Percentiles rank a stretch among this genome's conserved stretches.
Conservation (phyloP, 164 flowering plant genomes). For the Stephania yunnanensis region DNA sequence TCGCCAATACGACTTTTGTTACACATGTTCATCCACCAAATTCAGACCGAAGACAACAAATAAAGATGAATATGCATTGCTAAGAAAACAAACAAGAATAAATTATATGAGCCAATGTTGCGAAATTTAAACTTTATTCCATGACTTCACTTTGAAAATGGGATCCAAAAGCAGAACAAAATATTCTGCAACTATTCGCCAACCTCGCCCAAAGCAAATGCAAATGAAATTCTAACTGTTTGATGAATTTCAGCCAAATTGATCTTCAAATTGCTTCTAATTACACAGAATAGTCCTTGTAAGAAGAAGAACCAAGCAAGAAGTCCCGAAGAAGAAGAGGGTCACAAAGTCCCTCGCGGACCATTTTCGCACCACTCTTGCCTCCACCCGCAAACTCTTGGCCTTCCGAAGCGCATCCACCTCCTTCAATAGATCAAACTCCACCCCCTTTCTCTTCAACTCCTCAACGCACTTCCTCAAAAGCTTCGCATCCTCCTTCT, state of each 20-base stretch:
- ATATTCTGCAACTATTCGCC: constrained; percentile 16
- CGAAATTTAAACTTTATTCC: not conserved
- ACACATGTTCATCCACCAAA: no score
- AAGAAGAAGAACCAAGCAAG: constrained; percentile 59
- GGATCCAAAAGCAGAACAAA: constrained; percentile 21
- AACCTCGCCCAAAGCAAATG: not conserved
- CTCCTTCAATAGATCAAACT: constrained; percentile 85
- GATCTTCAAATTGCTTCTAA: constrained; percentile 8
- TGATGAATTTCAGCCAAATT: no score
- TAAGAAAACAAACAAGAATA: not conserved
- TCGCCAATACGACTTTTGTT: no score
- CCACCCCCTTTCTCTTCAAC: constrained; percentile 79
- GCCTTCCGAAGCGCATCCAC: constrained; percentile 90
- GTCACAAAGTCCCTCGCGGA: constrained; percentile 71
- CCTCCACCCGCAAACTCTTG: constrained; percentile 72
- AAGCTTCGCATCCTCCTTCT: constrained; percentile 73
- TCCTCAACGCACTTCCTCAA: constrained; percentile 78
- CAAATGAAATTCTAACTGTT: no score
- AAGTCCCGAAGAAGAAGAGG: constrained; percentile 57
- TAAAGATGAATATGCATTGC: no score
- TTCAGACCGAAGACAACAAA: no score
- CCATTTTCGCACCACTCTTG: constrained; percentile 64
- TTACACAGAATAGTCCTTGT: constrained; percentile 62
- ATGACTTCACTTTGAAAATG: not conserved
- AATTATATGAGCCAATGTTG: not conserved